These are phyloP conservation scores for Fusarium neocosmosporiellum DNA, from an alignment of 2,329 filamentous ascomycete genomes.

Conservation along the genomic window DNA sequence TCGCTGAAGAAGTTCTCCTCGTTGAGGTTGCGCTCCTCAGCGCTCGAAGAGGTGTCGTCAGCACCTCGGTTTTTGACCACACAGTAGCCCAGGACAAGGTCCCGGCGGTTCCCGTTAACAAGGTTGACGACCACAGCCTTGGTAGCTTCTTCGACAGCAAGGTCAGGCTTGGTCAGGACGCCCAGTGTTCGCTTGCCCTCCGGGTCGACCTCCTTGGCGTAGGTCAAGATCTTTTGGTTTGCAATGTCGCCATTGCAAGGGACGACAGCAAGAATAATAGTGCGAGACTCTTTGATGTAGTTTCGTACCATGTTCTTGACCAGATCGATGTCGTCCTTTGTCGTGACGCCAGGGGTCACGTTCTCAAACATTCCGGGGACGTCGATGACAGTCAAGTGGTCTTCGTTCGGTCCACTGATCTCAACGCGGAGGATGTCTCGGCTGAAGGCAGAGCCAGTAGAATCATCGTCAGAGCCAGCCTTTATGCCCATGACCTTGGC, in stretches of 20 bases:
- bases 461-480: constrained; percentile 2
- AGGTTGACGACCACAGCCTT: constrained; percentile 55
- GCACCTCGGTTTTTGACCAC: constrained; percentile 61
- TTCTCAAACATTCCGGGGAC: constrained; percentile 63
- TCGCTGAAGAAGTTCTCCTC: constrained; percentile 54
- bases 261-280: constrained; percentile 61
- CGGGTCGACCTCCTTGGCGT: constrained; percentile 52
- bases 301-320: constrained; percentile 60
- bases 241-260: constrained; percentile 55
- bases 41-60: constrained; percentile 50
- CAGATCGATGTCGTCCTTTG: constrained; percentile 56
- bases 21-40: constrained; percentile 44
- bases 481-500: constrained; percentile 59
- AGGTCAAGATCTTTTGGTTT: constrained; percentile 54
- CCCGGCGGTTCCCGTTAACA: constrained; percentile 52
- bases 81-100: constrained; percentile 60
- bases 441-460: constrained; percentile 54
- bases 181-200: constrained; percentile 56
- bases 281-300: constrained; percentile 59
- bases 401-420: constrained; percentile 57
- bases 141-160: constrained; percentile 56
- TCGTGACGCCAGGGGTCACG: constrained; percentile 51
- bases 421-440: constrained; percentile 56
- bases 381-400: constrained; percentile 64
- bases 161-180: constrained; percentile 70